Evolutionary conservation across 768 basidiomycete genomes (phyloP).

Genomic region (Lentinula raphanica): DNA sequence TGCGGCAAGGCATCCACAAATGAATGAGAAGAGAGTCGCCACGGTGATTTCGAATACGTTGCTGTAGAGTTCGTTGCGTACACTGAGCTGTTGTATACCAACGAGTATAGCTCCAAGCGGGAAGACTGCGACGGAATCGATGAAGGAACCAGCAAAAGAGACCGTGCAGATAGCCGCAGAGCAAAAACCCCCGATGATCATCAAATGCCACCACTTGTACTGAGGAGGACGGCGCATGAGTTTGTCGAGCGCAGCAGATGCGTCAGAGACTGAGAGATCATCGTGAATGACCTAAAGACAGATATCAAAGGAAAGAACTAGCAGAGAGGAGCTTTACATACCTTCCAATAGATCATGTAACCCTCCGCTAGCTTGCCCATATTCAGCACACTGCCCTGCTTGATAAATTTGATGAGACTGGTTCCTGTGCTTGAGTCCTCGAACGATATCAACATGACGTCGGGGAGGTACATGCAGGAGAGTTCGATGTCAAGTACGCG

Average conservation of each 20-base stretch:
- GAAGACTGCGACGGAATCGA: conserved; percentile 68
- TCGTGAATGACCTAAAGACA: conserved; percentile 75
- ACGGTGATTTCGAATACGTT: conserved; percentile 83
- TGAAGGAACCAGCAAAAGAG: conserved; percentile 69
- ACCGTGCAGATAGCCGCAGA: conserved; percentile 70
- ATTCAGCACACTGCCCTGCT: conserved; percentile 66
- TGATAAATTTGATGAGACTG: conserved; percentile 74
- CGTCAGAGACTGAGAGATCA: conserved; percentile 67
- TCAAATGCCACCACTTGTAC: conserved; percentile 55
- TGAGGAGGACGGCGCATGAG: conserved; percentile 65
- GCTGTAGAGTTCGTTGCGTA: conserved; percentile 71
- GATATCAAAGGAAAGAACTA: neutral
- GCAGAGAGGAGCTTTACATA: conserved; percentile 13
- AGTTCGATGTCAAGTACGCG: conserved; percentile 65
- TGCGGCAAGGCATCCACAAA: conserved; percentile 68
- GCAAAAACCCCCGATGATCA: conserved; percentile 74
- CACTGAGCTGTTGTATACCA: conserved; percentile 63
- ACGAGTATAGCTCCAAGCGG: conserved; percentile 76
- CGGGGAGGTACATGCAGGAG: conserved; percentile 72
- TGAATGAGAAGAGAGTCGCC: conserved; percentile 73
- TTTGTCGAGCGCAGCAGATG: conserved; percentile 60
- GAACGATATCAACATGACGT: conserved; percentile 76
- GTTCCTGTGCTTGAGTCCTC: conserved; percentile 78
- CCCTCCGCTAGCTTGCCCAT: conserved; percentile 71
- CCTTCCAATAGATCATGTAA: conserved; percentile 72